Conservation (phyloP, 805 yeast genomes). For the Wickerhamomyces canadensis region DNA sequence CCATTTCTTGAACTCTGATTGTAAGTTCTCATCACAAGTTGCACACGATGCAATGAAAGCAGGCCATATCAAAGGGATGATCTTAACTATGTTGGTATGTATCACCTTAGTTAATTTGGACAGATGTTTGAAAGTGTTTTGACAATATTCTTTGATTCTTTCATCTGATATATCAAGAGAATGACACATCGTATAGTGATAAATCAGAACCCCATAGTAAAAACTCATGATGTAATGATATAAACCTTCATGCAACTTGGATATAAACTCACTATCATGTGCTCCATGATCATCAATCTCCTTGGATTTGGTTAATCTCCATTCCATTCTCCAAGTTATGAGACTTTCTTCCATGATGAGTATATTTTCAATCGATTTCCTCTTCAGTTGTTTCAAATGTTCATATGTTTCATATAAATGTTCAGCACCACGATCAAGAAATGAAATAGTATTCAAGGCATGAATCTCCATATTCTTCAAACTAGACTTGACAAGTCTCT, state of each 20-base stretch:
- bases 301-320: constrained; percentile 40
- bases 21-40: constrained; percentile 52
- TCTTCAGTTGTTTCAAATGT: no score
- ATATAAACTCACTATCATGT: constrained; percentile 20
- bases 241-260: constrained; percentile 53
- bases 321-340: constrained; percentile 66
- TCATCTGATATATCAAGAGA: constrained; percentile 41
- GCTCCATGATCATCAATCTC: constrained; percentile 16
- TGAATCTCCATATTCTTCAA: no score
- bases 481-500: no score
- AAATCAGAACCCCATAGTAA: constrained; percentile 64
- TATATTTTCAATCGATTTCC: no score
- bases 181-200: constrained; percentile 60
- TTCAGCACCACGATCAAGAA: no score
- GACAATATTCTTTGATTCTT: constrained; percentile 59
- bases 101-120: constrained; percentile 56
- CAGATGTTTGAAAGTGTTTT: constrained; percentile 55
- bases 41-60: constrained; percentile 87
- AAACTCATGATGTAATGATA: constrained; percentile 79
- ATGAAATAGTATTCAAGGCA: no score
- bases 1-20: constrained; percentile 68
- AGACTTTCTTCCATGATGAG: constrained; percentile 40
- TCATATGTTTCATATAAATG: no score
- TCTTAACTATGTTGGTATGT: constrained; percentile 41
- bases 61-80: constrained; percentile 82